Evolutionary conservation across 345 rosid genomes (phyloP).

Genomic region (Rhodamnia rubescens): DNA sequence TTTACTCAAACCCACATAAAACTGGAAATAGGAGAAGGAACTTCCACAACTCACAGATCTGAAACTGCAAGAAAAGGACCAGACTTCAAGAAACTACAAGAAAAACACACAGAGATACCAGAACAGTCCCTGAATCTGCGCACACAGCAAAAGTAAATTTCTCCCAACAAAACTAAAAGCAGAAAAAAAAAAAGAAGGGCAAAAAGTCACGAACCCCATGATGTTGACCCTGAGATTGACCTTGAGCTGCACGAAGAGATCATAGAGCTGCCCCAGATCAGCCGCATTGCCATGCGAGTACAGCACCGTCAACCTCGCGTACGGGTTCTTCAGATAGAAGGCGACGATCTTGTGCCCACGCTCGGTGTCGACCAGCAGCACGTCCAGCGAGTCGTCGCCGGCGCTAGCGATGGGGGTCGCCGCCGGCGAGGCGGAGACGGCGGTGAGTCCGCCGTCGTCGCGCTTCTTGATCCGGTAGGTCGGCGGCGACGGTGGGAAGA

Average conservation of each 20-base stretch:
- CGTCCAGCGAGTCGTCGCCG: conserved; percentile 72
- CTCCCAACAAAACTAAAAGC: background rate
- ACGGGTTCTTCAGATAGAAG: conserved; percentile 73
- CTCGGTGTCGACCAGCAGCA: conserved; percentile 53
- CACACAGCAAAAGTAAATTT: background rate
- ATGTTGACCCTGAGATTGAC: conserved; percentile 93
- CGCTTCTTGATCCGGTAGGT: conserved; percentile 70
- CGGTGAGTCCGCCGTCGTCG: conserved; percentile 55
- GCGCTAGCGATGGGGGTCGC: conserved; percentile 39
- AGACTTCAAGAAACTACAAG: background rate
- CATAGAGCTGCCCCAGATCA: conserved; percentile 97
- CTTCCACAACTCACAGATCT: background rate
- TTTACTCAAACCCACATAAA: background rate
- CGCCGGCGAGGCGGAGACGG: conserved; percentile 49
- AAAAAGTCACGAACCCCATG: conserved; percentile 57
- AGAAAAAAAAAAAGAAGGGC: background rate
- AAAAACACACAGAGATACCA: background rate
- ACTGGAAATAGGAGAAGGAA: background rate
- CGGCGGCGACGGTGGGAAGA: conserved; percentile 95
- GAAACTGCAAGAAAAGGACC: background rate
- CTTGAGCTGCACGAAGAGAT: conserved; percentile 95
- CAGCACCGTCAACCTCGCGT: conserved; percentile 84
- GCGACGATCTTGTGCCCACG: conserved; percentile 81
- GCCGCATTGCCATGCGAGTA: conserved; percentile 99
- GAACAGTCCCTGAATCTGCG: background rate